Evolutionary conservation across 352 stramenopile species (phyloP), one percentile per base, ranked within the genome.

Genomic region (Pythium vanterpoolii): DNA sequence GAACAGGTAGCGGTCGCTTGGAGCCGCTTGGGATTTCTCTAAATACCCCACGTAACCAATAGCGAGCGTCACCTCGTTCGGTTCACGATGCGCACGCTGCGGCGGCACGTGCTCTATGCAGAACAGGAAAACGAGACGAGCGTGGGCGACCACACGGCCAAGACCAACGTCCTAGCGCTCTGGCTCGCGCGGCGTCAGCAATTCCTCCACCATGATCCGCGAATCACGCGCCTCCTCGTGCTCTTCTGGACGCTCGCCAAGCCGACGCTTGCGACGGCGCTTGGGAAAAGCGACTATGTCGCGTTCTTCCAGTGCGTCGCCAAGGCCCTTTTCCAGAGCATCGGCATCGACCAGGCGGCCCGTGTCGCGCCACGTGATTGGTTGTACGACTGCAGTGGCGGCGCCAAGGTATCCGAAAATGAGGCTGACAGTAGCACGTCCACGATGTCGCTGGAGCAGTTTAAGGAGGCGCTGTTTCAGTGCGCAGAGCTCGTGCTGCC

Each of bases 231-330:
- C 3, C 55, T 76, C 24, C 52, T 87, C 56, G 61, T 52, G 26
- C 55, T 83, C 50, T 80, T 89, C 42, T 89, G 78, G 78, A 77
- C 86, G 55, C 55, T 89, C 39, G 76, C 76, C 54, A 89, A 88
- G 43, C 62, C 60, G 1, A 62, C 71, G 34, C 53, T 27, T 23
- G 52, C 42, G 0, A 24, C 24, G 0, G 13, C 34, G 4, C 39
- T 78, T 34, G 31, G 50, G 51, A 44, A 62, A 7, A 33, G 56
- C 5, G 55, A 69, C 21, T 92, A 92, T 68, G 54, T 77, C 16
- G 64, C 53, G 6, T 87, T 90, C 64, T 89, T 89, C 43, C 77
- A 84, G 23, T 67, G 67, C 52, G 75, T 77, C 28, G 80, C 75
- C 40, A 80, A 81, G 60, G 71, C 79, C 18, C 60, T 92, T n/a